Evolutionary conservation across 306 rosid genomes (phyloP).

Genomic region (Arachis stenosperma): DNA sequence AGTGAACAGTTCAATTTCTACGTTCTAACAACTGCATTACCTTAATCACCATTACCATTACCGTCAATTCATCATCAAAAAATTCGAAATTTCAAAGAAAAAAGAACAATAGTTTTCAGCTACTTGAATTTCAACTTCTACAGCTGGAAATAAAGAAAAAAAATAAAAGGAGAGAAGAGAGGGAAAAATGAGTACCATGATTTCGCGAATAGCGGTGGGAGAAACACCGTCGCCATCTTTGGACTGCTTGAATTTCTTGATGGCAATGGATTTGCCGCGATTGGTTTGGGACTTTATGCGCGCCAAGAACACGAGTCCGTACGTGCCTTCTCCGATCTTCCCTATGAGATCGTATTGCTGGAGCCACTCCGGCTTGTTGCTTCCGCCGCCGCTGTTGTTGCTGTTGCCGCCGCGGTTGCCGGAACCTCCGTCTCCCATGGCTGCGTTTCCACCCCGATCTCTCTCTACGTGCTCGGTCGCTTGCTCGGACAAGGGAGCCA

Average conservation of each 20-base stretch:
- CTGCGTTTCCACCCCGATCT: conserved; percentile 20
- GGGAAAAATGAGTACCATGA: conserved; percentile 56
- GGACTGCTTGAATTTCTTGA: conserved; percentile 94
- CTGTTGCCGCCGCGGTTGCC: conserved; percentile 42
- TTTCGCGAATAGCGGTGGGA: conserved; percentile 99
- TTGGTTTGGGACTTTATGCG: conserved; percentile 61
- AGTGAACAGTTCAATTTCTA: background rate
- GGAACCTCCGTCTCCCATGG: conserved; percentile 75
- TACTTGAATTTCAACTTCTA: conserved; percentile 3
- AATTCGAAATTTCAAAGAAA: background rate
- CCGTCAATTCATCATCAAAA: background rate
- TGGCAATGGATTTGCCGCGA: conserved; percentile 94
- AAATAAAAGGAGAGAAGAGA: background rate
- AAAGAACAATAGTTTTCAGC: background rate
- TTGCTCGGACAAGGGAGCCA: background rate
- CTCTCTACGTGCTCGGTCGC: too few species aligned
- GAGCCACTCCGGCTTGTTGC: conserved; percentile 93
- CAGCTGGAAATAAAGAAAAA: background rate
- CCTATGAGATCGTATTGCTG: conserved; percentile 95
- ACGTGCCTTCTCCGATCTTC: conserved; percentile 94
- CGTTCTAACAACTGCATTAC: background rate
- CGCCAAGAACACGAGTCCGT: conserved; percentile 92
- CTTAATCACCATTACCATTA: background rate
- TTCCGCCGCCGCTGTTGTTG: conserved; percentile 39
- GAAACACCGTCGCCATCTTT: conserved; percentile 96